A percentile compares a stretch with the other conserved stretches of the same genome.
These are phyloP conservation scores for Suillus spraguei DNA, from an alignment of 768 basidiomycete genomes.

Conservation along the genomic window DNA sequence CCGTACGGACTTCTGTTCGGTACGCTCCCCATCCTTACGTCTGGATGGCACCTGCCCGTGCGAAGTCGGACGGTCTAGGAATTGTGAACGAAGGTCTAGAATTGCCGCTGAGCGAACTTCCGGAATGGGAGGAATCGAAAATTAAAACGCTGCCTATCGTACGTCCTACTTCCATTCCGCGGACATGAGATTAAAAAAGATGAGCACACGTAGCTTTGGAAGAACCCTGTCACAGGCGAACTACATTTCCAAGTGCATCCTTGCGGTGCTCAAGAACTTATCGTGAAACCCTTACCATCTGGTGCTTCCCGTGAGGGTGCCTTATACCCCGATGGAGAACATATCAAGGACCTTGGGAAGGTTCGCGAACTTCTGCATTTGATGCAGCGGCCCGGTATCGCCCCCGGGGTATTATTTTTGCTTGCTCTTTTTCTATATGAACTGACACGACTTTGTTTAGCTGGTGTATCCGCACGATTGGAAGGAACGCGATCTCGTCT, in stretches of 20 bases:
- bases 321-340: conserved; percentile 82
- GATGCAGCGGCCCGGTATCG: conserved; percentile 90
- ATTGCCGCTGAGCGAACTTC: conserved; percentile 64
- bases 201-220: conserved; percentile 66
- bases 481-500: conserved; percentile 63
- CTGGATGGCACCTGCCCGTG: conserved; percentile 83
- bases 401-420: conserved; percentile 54
- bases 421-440: neutral
- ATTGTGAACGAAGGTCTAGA: conserved; percentile 81
- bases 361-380: conserved; percentile 78
- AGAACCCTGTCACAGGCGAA: conserved; percentile 82
- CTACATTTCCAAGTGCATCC: conserved; percentile 93
- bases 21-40: conserved; percentile 90
- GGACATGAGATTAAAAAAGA: conserved; percentile 1
- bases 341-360: conserved; percentile 69
- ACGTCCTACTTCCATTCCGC: conserved; percentile 18
- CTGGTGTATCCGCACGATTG: conserved; percentile 91
- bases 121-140: conserved; percentile 79
- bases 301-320: conserved; percentile 60
- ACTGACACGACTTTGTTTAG: conserved; percentile 32
- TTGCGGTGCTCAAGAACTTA: conserved; percentile 66
- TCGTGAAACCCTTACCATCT: conserved; percentile 73
- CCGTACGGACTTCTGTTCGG: conserved; percentile 72
- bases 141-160: conserved; percentile 73
- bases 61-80: conserved; percentile 78